Evolutionary conservation across 257 asterid species (phyloP), one percentile per base, ranked within the genome.

Genomic region (Salvia miltiorrhiza): DNA sequence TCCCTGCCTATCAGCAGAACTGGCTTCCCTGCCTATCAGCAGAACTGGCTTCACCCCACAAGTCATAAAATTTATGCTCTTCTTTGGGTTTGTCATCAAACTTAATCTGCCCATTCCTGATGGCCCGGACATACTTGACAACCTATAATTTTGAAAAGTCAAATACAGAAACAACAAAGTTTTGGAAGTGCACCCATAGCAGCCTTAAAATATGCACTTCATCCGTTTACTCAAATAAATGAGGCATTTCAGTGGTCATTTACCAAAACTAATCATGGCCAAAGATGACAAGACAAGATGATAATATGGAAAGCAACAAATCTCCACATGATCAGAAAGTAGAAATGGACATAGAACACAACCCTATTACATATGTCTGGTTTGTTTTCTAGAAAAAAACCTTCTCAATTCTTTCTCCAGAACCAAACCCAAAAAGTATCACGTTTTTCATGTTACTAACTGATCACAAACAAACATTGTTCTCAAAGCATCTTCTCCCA

Each of bases 11-110:
- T 86, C 99, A 41, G 85, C 72, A 17, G 88, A 44, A 75, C 61
- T 84, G 58, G 95, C 69, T 74, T 94, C 96, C 95, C 62, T 82
- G 96, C 65, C 97, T 85, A 73, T 86, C 99, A 41, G 85, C 72
- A 17, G 88, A 44, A 75, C 61, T 84, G 58, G 95, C 69, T 74
- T 94, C 96, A 82, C 89, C 97, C 99, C 99, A 94, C 77, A 91
- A 69, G 59, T 71, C 85, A 73, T 87, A 93, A 65, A 73, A 68
- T 32, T 50, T 69, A 49, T 86, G 84, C 81, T 91, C 84, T 80
- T 89, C 92, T 79, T 89, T 89, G 52, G 95, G 93, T 73, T 88
- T 87, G 35, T 84, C 96, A 77, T 80, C 90, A 71, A 85, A 73
- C 77, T 87, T 94, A 79, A 91, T 82, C 56, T 69, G 83, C 14